phyloP scores from a whole-genome alignment of 1,139 yeast species.

The Diutina catenulata region DNA sequence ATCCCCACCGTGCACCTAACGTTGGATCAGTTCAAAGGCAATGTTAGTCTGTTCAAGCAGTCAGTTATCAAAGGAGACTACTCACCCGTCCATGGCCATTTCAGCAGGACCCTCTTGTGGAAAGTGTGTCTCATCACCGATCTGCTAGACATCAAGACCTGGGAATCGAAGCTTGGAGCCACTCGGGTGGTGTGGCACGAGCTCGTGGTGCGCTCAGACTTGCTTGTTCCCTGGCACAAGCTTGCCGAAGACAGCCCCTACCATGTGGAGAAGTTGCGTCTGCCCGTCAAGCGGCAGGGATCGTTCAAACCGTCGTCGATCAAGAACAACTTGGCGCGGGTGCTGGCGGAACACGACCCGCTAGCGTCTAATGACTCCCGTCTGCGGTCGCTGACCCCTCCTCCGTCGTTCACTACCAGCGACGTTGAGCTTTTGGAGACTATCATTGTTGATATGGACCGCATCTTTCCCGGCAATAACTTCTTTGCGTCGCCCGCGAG shows the following conservation, averaged over 20 bases:
- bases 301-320: neutral
- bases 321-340: neutral
- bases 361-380: too few relatives aligned
- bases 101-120: constrained; percentile 28
- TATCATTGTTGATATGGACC: constrained; percentile 52
- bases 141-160: constrained; percentile 22
- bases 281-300: neutral
- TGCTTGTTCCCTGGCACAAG: constrained; percentile 29
- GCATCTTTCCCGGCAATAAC: constrained; percentile 50
- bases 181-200: constrained; percentile 28
- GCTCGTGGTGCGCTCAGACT: constrained; percentile 19
- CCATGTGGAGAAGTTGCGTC: neutral
- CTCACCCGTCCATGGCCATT: constrained; percentile 14
- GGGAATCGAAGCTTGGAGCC: constrained; percentile 21
- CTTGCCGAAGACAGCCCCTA: constrained; percentile 18
- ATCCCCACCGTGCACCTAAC: constrained; percentile 29
- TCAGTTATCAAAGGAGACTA: constrained; percentile 26
- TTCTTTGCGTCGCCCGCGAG: constrained; percentile 22
- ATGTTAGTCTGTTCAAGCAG: constrained; percentile 17
- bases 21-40: constrained; percentile 27
- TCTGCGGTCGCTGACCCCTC: neutral
- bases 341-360: neutral
- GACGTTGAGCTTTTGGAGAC: constrained; percentile 16
- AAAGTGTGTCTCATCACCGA: constrained; percentile 28
- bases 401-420: neutral